These are phyloP conservation scores for Pleurotus tuoliensis DNA, from an alignment of 768 basidiomycete genomes.

Conservation along the genomic window DNA sequence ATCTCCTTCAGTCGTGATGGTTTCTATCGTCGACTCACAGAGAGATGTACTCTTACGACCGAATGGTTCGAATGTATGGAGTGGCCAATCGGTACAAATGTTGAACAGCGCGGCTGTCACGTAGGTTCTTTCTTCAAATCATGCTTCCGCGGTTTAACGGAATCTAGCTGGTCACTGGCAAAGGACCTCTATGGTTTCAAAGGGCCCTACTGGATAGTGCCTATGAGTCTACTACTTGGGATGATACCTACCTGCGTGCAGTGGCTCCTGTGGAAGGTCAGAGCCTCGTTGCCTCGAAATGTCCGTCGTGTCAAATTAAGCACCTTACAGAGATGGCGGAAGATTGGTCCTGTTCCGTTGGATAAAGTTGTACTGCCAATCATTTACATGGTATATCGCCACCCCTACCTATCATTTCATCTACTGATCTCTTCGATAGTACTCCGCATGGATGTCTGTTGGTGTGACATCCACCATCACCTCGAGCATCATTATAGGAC, in stretches of 20 bases:
- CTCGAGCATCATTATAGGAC: constrained; percentile 45
- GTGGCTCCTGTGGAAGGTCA: constrained; percentile 50
- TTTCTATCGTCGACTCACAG: constrained; percentile 48
- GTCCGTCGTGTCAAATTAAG: constrained; percentile 1
- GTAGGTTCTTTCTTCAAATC: not conserved
- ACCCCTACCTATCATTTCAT: not conserved
- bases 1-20: constrained; percentile 46
- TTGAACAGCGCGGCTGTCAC: constrained; percentile 58
- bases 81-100: constrained; percentile 46
- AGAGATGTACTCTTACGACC: constrained; percentile 49
- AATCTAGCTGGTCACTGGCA: constrained; percentile 56
- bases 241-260: constrained; percentile 48
- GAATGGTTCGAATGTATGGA: constrained; percentile 47
- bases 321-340: constrained; percentile 42
- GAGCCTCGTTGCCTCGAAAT: not conserved
- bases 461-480: constrained; percentile 53
- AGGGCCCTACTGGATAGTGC: constrained; percentile 55
- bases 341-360: constrained; percentile 47
- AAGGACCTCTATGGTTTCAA: constrained; percentile 50
- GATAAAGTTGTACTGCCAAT: constrained; percentile 51
- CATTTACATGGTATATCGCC: constrained; percentile 42
- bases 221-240: constrained; percentile 49
- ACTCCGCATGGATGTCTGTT: constrained; percentile 37
- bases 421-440: constrained; percentile 18
- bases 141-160: constrained; percentile 42